These are phyloP conservation scores for Venturia asperata DNA, from an alignment of 2,329 filamentous ascomycete genomes.

Conservation along the genomic window DNA sequence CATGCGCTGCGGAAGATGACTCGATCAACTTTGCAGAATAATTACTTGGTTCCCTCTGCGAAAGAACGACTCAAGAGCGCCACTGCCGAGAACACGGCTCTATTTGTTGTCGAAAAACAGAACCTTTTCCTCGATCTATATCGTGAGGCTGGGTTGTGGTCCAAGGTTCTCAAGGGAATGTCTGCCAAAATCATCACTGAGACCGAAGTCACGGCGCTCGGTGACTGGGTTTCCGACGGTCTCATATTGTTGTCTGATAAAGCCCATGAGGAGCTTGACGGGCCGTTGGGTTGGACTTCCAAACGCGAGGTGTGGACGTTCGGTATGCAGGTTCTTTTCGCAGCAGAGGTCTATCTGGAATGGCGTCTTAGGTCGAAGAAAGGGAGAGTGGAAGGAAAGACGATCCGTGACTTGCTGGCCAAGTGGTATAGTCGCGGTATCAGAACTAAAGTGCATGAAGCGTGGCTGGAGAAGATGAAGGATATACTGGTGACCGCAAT, in stretches of 20 bases:
- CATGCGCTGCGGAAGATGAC: slow-evolving; percentile 28
- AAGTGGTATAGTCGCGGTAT: slow-evolving; percentile 25
- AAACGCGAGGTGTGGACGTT: slow-evolving; percentile 61
- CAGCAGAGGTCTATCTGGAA: slow-evolving; percentile 34
- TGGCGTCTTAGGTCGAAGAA: slow-evolving; percentile 23
- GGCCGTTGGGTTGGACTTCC: slow-evolving; percentile 65
- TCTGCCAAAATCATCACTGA: neutral
- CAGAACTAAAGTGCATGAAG: slow-evolving; percentile 27
- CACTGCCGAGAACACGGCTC: slow-evolving; percentile 47
- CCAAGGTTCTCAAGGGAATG: slow-evolving; percentile 40
- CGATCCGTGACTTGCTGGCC: slow-evolving; percentile 27
- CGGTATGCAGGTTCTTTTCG: slow-evolving; percentile 41
- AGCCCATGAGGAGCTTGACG: slow-evolving; percentile 49
- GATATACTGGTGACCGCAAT: slow-evolving; percentile 25
- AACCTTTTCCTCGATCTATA: slow-evolving; percentile 78
- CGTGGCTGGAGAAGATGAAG: slow-evolving; percentile 34
- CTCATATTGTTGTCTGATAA: slow-evolving; percentile 38
- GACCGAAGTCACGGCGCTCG: slow-evolving; percentile 23
- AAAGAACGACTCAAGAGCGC: neutral
- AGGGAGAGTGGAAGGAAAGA: slow-evolving; percentile 23
- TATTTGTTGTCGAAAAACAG: slow-evolving; percentile 86
- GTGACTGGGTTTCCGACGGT: slow-evolving; percentile 46
- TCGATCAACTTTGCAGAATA: slow-evolving; percentile 21
- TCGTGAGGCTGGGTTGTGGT: slow-evolving; percentile 65
- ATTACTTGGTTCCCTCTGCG: neutral